Conservation (phyloP, 2,329 filamentous ascomycete species). For the Penicillium hordei region DNA sequence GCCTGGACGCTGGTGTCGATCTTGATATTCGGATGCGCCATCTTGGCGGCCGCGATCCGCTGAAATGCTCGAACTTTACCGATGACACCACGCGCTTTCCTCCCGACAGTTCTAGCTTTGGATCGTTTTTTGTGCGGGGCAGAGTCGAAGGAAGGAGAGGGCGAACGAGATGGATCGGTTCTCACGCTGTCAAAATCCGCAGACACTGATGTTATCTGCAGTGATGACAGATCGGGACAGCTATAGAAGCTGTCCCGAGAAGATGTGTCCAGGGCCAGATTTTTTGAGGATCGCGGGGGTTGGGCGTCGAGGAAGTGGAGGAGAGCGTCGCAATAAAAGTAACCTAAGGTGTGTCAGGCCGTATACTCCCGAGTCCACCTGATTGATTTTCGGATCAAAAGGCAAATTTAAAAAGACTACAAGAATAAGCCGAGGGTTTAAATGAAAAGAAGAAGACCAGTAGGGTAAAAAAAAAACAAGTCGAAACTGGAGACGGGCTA, state of each 20-base stretch:
- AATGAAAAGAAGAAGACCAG: slow-evolving; percentile 1
- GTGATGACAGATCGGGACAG: slow-evolving; percentile 45
- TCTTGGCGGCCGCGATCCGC: slow-evolving; percentile 42
- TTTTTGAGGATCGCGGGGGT: slow-evolving; percentile 33
- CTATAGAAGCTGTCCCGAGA: slow-evolving; percentile 44
- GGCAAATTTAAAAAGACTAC: not conserved
- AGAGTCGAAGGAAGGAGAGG: slow-evolving; percentile 30
- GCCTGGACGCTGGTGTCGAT: slow-evolving; percentile 42
- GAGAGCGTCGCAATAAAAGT: slow-evolving; percentile 21
- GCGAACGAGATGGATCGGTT: slow-evolving; percentile 34
- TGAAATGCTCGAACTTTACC: slow-evolving; percentile 44
- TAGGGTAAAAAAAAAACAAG: not conserved
- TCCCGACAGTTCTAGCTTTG: slow-evolving; percentile 36
- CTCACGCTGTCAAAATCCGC: slow-evolving; percentile 26
- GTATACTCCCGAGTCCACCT: slow-evolving; percentile 10
- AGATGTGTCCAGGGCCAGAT: slow-evolving; percentile 42
- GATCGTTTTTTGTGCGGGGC: slow-evolving; percentile 35
- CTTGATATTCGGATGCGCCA: slow-evolving; percentile 43
- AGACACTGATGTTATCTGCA: slow-evolving; percentile 33
- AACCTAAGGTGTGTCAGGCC: slow-evolving; percentile 7
- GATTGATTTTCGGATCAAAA: not conserved
- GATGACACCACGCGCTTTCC: slow-evolving; percentile 44
- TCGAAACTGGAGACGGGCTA: not conserved
- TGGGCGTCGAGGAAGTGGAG: slow-evolving; percentile 21
- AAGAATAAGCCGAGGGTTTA: not conserved